Conservation (phyloP, 192 early-diverging fungal species). For the Allomyces javanicus region DNA sequence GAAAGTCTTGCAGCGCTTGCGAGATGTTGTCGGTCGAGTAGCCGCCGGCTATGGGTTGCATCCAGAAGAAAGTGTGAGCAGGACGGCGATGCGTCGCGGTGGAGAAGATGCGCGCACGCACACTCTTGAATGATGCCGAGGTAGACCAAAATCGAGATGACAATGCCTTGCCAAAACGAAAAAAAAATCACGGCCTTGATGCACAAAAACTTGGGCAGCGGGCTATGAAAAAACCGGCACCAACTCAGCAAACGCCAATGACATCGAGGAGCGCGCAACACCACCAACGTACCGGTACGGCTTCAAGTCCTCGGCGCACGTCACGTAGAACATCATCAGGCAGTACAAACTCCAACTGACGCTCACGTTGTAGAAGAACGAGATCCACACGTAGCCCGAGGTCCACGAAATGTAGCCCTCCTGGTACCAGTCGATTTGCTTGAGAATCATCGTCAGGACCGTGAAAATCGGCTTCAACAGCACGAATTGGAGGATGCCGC, state of each 20-base stretch:
- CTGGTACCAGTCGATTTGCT: conserved; percentile 47
- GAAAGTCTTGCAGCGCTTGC: conserved; percentile 66
- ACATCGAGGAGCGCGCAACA: too few species aligned
- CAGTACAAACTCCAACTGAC: conserved; percentile 75
- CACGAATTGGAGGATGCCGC: conserved; percentile 85
- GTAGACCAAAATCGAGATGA: conserved; percentile 59
- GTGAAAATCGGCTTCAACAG: conserved; percentile 68
- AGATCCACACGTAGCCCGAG: conserved; percentile 59
- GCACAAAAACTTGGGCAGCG: conserved; percentile 83
- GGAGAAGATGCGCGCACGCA: conserved; percentile 9
- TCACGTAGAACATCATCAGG: conserved; percentile 69
- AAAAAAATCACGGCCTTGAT: conserved; percentile 88
- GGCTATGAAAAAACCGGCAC: conserved; percentile 21
- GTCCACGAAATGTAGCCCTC: conserved; percentile 55
- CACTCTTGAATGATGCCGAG: conserved; percentile 52
- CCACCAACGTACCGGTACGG: conserved; percentile 31
- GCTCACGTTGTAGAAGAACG: conserved; percentile 68
- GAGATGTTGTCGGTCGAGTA: conserved; percentile 48
- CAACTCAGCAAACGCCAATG: conserved; percentile 8
- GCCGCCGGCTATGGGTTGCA: conserved; percentile 9
- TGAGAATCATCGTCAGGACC: conserved; percentile 57
- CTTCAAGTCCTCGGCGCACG: conserved; percentile 48
- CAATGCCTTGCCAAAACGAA: conserved; percentile 81
- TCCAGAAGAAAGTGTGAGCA: conserved; percentile 3
- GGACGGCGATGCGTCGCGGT: not conserved